A percentile compares a stretch with the other conserved stretches of the same genome.
These are phyloP conservation scores for Umbelopsis sp. DNA, from an alignment of 371 early-diverging fungal genomes.

Conservation along the genomic window DNA sequence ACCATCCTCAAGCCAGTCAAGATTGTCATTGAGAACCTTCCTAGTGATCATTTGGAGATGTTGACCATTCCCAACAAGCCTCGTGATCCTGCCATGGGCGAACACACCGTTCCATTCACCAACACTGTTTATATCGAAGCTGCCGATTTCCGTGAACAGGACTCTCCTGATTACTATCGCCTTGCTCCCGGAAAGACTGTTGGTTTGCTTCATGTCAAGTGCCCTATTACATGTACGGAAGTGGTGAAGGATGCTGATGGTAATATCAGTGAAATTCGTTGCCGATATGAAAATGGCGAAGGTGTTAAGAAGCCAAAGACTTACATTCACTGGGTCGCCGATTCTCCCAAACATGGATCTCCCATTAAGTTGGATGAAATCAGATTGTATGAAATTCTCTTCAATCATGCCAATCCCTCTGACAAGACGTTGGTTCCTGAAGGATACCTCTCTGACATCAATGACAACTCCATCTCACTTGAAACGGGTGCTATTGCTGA, in stretches of 20 bases:
- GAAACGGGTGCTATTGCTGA: slow-evolving; percentile 82
- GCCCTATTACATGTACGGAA: slow-evolving; percentile 84
- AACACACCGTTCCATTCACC: slow-evolving; percentile 87
- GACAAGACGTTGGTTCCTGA: slow-evolving; percentile 80
- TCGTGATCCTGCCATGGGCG: slow-evolving; percentile 81
- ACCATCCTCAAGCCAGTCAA: slow-evolving; percentile 89
- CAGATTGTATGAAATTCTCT: slow-evolving; percentile 86
- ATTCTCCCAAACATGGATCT: slow-evolving; percentile 77
- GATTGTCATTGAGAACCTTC: slow-evolving; percentile 85
- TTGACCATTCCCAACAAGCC: slow-evolving; percentile 89
- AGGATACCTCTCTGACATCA: slow-evolving; percentile 94
- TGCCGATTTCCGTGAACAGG: slow-evolving; percentile 92
- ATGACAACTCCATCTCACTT: slow-evolving; percentile 77
- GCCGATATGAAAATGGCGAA: slow-evolving; percentile 75
- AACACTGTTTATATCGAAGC: slow-evolving; percentile 91
- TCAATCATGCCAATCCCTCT: slow-evolving; percentile 88
- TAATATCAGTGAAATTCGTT: slow-evolving; percentile 76
- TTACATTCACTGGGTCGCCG: slow-evolving; percentile 98
- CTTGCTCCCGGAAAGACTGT: slow-evolving; percentile 94
- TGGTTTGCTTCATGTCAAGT: slow-evolving; percentile 86
- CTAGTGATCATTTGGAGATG: slow-evolving; percentile 75
- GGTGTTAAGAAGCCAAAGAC: slow-evolving; percentile 91
- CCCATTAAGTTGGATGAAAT: slow-evolving; percentile 86
- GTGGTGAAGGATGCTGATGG: slow-evolving; percentile 79
- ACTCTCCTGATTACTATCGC: slow-evolving; percentile 93